Evolutionary conservation across 495 filamentous ascomycete species (phyloP), one percentile per base, ranked within the genome.

Genomic region (Lentithecium fluviatile): DNA sequence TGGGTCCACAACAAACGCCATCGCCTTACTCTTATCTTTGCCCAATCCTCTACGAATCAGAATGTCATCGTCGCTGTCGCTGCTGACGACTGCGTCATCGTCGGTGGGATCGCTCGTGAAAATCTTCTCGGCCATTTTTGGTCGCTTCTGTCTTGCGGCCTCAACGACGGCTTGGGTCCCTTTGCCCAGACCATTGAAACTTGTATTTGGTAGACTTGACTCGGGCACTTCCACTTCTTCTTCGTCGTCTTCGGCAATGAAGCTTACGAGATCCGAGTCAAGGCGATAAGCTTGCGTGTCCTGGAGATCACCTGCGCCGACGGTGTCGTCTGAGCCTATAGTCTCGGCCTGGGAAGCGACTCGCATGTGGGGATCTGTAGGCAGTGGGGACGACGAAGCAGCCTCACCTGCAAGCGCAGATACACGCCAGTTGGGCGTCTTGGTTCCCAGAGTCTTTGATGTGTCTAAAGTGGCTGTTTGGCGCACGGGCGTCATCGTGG

Each of bases 271-370:
- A 40, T 65, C 62, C 6, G 62, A 65, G 45, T 65, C 62, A 12
- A 50, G 34, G 7, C 29, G 49, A 36, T 65, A 65, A 1, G 62
- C 62, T 25, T 60, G 62, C 11, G 56, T 65, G 19, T 65, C 46
- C 29, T 65, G 29, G 5, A 23, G 11, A 13, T 53, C 56, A 17
- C 34, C 21, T 12, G 17, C 32, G 50, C 36, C 45, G 1, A 50
- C 5, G 1, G 62, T 65, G 46, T 65, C 62, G 45, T 69, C 58
- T n/a, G 62, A 66, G 24, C 66, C 66, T 6, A 69, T 20, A 13
- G 49, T 46, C 11, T 47, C 57, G 13, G 55, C 66, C 50, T 69
- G 66, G 5, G 66, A 60, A 20, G 48, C 52, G 6, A 69, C 13
- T 10, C 56, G 59, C 54, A 66, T 60, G 20, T 49, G 47, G 8